These are phyloP conservation scores for Aphanocladium album DNA, from an alignment of 2,329 filamentous ascomycete genomes.

Conservation along the genomic window DNA sequence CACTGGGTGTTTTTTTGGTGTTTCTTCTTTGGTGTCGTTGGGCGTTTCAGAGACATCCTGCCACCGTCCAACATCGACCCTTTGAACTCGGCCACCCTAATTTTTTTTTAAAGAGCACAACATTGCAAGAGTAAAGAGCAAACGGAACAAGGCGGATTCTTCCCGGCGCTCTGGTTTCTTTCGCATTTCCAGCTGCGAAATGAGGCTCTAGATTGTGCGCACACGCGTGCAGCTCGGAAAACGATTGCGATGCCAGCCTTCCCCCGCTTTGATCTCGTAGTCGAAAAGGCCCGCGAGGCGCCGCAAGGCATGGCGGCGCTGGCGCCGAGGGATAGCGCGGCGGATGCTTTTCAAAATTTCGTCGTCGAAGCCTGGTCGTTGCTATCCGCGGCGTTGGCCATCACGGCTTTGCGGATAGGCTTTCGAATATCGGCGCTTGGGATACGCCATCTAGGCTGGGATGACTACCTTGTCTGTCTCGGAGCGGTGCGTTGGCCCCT, in stretches of 20 bases:
- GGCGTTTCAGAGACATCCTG: neutral
- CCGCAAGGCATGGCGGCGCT: neutral
- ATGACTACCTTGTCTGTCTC: slow-evolving; percentile 11
- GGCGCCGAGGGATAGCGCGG: neutral
- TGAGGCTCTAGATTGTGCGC: neutral
- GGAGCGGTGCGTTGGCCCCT: slow-evolving; percentile 5
- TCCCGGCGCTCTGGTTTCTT: neutral
- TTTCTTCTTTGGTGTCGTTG: neutral
- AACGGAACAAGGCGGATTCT: too few relatives aligned
- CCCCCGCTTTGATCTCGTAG: neutral
- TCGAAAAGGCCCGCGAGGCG: neutral
- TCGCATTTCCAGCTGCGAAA: neutral
- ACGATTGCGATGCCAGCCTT: neutral
- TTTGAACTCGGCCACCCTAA: neutral
- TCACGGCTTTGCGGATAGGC: neutral
- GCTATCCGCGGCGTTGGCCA: neutral
- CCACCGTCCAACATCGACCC: neutral
- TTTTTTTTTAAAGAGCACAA: neutral
- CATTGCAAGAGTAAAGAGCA: neutral
- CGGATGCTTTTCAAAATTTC: neutral
- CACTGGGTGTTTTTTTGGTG: neutral
- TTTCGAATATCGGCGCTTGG: slow-evolving; percentile 8
- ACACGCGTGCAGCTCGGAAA: neutral
- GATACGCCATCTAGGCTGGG: slow-evolving; percentile 2
- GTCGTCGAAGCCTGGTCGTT: slow-evolving; percentile 6